Base-by-base conservation (phyloP, 257 asterid species). In the Solanum habrochaites region DNA sequence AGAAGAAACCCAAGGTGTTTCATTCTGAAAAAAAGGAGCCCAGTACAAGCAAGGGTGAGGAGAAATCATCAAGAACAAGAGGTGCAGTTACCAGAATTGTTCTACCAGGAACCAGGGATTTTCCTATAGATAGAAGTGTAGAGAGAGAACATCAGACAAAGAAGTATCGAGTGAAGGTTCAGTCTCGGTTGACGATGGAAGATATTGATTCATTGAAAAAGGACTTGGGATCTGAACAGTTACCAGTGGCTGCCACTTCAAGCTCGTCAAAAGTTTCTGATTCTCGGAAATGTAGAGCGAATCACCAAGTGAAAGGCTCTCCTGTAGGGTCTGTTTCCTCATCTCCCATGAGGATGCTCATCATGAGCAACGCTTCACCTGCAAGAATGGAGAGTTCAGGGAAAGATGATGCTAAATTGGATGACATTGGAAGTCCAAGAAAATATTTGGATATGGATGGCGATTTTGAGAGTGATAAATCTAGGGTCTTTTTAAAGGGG, bases 311-410 rank as follows among this genome's bases (percentile, higher is more conserved):
- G 89, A 95, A 89, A 92, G 94, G 96, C 66, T 96, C 99, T 31
- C 99, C 98, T 29, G 96, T 88, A 73, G 98, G 92, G 87, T 96
- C 99, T 1, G 99, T 96, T 89, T 97, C 98, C 43, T 97, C 99
- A 31, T 97, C 98, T 84, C 99, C 99, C 85, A 77, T 93, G 90
- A 90, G 96, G 90, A 85, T 77, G 87, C 86, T 91, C 82, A 88
- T 70, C 86, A 82, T 66, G 11, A 90, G 89, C 67, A 92, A 91
- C 85, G 84, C 81, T 86, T 91, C 93, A 64, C 91, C 92, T 45
- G 47, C 87, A 45, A 88, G 85, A 89, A 83, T 27, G 89, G 92
- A 86, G 39, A 88, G 83, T 83, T 86, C 69, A 47, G 90, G 88
- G 77, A 89, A 88, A 80, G 93, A 83, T 66, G 91, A 91, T 86